Evolutionary conservation across 345 rosid genomes (phyloP).

Genomic region (Salix viminalis): DNA sequence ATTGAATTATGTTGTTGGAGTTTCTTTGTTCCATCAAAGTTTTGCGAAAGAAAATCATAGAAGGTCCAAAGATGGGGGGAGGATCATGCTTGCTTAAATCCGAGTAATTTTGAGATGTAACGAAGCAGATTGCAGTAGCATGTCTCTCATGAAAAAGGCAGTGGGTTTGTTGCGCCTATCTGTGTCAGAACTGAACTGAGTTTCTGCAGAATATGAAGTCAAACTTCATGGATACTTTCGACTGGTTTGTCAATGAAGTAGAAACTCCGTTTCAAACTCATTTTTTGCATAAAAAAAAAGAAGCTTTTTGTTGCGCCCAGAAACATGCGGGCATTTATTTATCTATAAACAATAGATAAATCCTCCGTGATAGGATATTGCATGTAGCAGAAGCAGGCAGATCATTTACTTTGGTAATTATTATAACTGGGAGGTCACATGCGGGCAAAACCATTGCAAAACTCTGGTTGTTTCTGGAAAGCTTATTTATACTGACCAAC

Average conservation of each 20-base stretch:
- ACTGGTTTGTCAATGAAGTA: not conserved
- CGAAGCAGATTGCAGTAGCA: not conserved
- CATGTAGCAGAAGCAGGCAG: not conserved
- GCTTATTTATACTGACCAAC: not conserved
- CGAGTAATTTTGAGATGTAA: not conserved
- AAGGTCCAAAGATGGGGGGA: not conserved
- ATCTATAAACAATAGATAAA: not conserved
- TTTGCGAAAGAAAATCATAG: not conserved
- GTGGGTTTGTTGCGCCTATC: not conserved
- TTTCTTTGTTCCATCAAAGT: not conserved
- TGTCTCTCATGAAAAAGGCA: not conserved
- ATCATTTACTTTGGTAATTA: not conserved
- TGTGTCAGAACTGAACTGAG: not conserved
- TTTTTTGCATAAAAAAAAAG: too few relatives aligned
- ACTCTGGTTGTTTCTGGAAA: not conserved
- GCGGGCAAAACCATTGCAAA: not conserved
- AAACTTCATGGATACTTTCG: not conserved
- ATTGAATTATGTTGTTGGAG: not conserved
- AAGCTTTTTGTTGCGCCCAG: too few relatives aligned
- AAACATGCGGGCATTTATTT: not conserved
- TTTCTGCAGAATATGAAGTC: not conserved
- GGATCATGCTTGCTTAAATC: not conserved
- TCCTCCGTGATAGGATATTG: not conserved
- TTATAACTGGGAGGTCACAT: not conserved
- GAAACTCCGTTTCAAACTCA: not conserved